Percentiles rank a stretch among this genome's conserved stretches.
phyloP scores from a whole-genome alignment of 2,329 filamentous ascomycete genomes.

The Helotiales sp. region DNA sequence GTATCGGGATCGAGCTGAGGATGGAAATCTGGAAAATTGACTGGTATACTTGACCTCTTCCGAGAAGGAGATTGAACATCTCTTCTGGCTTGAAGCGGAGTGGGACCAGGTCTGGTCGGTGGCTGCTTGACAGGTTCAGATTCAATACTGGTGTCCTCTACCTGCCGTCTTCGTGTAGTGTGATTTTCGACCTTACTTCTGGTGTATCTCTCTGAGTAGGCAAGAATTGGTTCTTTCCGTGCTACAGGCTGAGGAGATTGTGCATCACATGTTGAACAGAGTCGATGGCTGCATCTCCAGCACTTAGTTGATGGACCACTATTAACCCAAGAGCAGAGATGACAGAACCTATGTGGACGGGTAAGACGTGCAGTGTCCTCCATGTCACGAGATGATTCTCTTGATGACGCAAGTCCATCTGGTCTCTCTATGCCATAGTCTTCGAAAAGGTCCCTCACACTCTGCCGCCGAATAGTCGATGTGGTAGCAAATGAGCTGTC shows the following conservation, averaged over 20 bases:
- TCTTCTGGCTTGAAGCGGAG: neutral
- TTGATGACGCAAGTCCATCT: slow-evolving; percentile 40
- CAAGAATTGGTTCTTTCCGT: neutral
- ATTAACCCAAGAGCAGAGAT: slow-evolving; percentile 46
- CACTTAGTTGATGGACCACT: slow-evolving; percentile 43
- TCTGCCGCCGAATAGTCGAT: slow-evolving; percentile 40
- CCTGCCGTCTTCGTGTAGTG: neutral
- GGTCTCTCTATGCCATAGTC: slow-evolving; percentile 48
- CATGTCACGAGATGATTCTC: slow-evolving; percentile 39
- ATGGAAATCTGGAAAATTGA: slow-evolving; percentile 6
- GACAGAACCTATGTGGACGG: slow-evolving; percentile 42
- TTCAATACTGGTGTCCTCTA: neutral
- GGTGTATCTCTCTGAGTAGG: neutral
- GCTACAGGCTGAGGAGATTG: slow-evolving; percentile 6
- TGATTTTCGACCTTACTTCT: neutral
- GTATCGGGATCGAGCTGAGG: neutral
- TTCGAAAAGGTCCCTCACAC: slow-evolving; percentile 49
- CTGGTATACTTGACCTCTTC: neutral
- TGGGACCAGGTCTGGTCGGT: neutral
- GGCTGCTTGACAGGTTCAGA: slow-evolving; percentile 6
- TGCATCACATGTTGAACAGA: slow-evolving; percentile 47
- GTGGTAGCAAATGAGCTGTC: slow-evolving; percentile 30
- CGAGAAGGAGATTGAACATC: neutral
- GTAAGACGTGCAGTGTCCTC: slow-evolving; percentile 28
- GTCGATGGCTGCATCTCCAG: slow-evolving; percentile 49